A percentile compares a stretch with the other conserved stretches of the same genome.
phyloP scores from a whole-genome alignment of 495 filamentous ascomycete genomes.

The Aspergillus nanangensis region DNA sequence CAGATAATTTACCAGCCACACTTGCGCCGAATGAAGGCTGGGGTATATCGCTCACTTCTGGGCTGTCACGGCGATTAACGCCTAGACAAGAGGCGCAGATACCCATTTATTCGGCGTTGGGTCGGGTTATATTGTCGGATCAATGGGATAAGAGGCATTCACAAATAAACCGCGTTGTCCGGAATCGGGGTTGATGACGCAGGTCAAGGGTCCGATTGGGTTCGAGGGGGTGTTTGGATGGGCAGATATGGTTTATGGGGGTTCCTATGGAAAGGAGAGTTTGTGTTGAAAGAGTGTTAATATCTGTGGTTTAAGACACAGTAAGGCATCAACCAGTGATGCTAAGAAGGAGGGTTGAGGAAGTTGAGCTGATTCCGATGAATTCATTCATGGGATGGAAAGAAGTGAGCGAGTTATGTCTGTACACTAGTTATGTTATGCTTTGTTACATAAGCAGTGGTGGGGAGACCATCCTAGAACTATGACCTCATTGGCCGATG shows the following conservation, averaged over 20 bases:
- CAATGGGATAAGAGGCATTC: constrained; percentile 25
- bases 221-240: background rate
- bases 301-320: background rate
- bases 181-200: too few relatives aligned
- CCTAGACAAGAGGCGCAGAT: constrained; percentile 50
- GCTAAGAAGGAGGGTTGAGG: background rate
- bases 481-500: too few relatives aligned
- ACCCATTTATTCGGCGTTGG: constrained; percentile 36
- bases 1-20: too few relatives aligned
- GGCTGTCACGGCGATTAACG: constrained; percentile 35
- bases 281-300: background rate
- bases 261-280: background rate
- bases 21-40: too few relatives aligned
- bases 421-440: too few relatives aligned
- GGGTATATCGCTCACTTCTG: constrained; percentile 47
- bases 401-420: too few relatives aligned
- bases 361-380: too few relatives aligned
- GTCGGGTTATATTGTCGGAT: constrained; percentile 13
- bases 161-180: too few relatives aligned
- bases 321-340: constrained; percentile 2
- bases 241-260: background rate
- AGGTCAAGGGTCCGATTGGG: background rate
- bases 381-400: too few relatives aligned
- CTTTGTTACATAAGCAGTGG: too few relatives aligned
- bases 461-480: too few relatives aligned